phyloP scores from a whole-genome alignment of 2,329 filamentous ascomycete species.

The Acephala macrosclerotiorum region DNA sequence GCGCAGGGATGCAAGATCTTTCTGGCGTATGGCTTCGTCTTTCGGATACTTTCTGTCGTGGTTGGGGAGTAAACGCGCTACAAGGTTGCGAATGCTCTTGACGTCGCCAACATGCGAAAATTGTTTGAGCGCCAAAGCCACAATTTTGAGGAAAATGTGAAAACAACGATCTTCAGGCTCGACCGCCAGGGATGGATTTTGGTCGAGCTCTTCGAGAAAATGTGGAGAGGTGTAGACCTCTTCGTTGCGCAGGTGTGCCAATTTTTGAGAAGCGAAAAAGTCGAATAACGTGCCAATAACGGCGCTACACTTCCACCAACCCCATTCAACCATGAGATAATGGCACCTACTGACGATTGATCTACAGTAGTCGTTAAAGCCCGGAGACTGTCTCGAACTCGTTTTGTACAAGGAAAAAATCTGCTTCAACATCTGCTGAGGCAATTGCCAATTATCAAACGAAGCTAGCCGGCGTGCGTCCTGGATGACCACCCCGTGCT shows the following conservation, averaged over 20 bases:
- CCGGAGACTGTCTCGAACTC: constrained; percentile 62
- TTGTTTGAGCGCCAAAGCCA: constrained; percentile 63
- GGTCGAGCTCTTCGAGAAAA: constrained; percentile 64
- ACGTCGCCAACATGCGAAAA: constrained; percentile 54
- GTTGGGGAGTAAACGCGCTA: constrained; percentile 69
- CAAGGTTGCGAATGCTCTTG: constrained; percentile 67
- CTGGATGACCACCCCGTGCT: constrained; percentile 55
- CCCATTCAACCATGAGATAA: constrained; percentile 69
- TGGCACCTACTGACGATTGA: constrained; percentile 67
- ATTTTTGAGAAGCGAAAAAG: constrained; percentile 69
- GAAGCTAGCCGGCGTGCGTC: constrained; percentile 48
- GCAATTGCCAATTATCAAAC: constrained; percentile 66
- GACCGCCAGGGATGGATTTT: constrained; percentile 53
- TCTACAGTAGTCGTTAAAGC: constrained; percentile 72
- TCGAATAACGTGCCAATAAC: constrained; percentile 70
- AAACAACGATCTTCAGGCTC: constrained; percentile 68
- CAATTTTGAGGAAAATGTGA: constrained; percentile 71
- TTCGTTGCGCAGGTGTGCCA: constrained; percentile 70
- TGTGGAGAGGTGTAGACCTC: constrained; percentile 66
- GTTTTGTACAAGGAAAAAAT: constrained; percentile 65
- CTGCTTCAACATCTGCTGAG: constrained; percentile 62
- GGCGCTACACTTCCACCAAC: constrained; percentile 62
- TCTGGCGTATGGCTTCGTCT: constrained; percentile 64
- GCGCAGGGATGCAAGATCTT: constrained; percentile 68
- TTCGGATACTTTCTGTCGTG: constrained; percentile 70